These are phyloP conservation scores for Cutaneotrichosporon dermatis DNA, from an alignment of 1,284 basidiomycete species.

Conservation along the genomic window DNA sequence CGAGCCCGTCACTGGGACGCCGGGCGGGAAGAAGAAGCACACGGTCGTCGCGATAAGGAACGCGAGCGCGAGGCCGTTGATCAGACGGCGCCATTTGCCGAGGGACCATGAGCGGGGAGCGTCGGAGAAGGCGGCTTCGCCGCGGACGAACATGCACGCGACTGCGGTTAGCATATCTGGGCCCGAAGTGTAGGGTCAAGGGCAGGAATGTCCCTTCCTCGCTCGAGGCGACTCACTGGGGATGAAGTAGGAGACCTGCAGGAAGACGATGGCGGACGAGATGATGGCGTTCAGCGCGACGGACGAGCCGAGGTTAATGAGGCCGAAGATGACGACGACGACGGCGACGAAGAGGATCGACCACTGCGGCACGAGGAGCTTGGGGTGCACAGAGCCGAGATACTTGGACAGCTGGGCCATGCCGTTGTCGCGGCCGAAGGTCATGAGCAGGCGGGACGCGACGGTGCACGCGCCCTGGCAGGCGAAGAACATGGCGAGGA, in stretches of 20 bases:
- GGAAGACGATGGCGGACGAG: slow-evolving; percentile 31
- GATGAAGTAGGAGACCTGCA: slow-evolving; percentile 36
- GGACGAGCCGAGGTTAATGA: slow-evolving; percentile 44
- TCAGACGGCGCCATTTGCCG: slow-evolving; percentile 35
- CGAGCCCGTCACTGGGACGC: slow-evolving; percentile 42
- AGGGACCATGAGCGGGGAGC: slow-evolving; percentile 40
- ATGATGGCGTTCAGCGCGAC: slow-evolving; percentile 35
- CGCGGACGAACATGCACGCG: slow-evolving; percentile 47
- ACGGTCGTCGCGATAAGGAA: slow-evolving; percentile 51
- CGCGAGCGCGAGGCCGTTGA: slow-evolving; percentile 45
- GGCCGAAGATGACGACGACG: slow-evolving; percentile 52
- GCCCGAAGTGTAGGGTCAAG: no score
- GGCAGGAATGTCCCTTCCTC: no score
- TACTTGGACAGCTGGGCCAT: slow-evolving; percentile 55
- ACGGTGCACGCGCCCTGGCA: slow-evolving; percentile 56
- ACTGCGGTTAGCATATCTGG: slow-evolving; percentile 23
- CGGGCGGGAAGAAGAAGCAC: slow-evolving; percentile 54
- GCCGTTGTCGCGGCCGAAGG: slow-evolving; percentile 64
- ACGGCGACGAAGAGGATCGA: slow-evolving; percentile 55
- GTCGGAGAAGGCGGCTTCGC: slow-evolving; percentile 44
- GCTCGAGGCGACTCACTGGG: slow-evolving; percentile 27
- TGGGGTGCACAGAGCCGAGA: slow-evolving; percentile 54
- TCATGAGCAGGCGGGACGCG: slow-evolving; percentile 62
- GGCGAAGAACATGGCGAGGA: slow-evolving; percentile 41
- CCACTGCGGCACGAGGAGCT: slow-evolving; percentile 7